These are phyloP conservation scores for Nicotiana paniculata DNA, from an alignment of 257 asterid species.

Conservation along the genomic window DNA sequence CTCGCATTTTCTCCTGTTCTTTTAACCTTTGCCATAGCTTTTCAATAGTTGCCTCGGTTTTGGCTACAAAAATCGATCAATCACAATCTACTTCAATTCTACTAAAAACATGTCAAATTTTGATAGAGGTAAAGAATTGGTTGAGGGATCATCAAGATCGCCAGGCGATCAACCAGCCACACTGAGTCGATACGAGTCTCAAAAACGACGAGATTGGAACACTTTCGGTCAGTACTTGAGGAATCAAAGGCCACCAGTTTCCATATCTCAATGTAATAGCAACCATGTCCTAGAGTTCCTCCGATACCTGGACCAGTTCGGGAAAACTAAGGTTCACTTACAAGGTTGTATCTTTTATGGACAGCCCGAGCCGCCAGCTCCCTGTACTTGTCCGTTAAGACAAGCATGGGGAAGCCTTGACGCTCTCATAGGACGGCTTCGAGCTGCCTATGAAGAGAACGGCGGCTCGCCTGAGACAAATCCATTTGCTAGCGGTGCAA, in stretches of 20 bases:
- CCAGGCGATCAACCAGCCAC: constrained; percentile 19
- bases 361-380: constrained; percentile 78
- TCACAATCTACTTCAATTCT: constrained; percentile 1
- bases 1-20: constrained; percentile 26
- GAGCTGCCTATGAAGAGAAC: constrained; percentile 81
- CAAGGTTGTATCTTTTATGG: constrained; percentile 72
- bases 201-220: constrained; percentile 79
- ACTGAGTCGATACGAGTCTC: constrained; percentile 64
- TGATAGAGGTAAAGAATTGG: constrained; percentile 33
- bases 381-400: constrained; percentile 61
- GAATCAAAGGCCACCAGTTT: constrained; percentile 58
- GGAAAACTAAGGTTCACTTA: constrained; percentile 71
- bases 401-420: constrained; percentile 90
- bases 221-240: constrained; percentile 69
- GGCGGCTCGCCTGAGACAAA: constrained; percentile 68
- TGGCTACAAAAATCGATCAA: constrained; percentile 19
- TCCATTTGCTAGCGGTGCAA: constrained; percentile 66
- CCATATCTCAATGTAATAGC: constrained; percentile 49
- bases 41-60: constrained; percentile 11
- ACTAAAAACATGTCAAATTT: constrained; percentile 11
- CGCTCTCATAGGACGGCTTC: constrained; percentile 67
- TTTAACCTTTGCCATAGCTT: constrained; percentile 23
- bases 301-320: constrained; percentile 65
- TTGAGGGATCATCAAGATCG: constrained; percentile 51
- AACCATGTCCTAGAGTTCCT: constrained; percentile 58